A percentile compares a stretch with the other conserved stretches of the same genome.
phyloP scores from a whole-genome alignment of 768 basidiomycete species.

The Xanthoconium purpureum region DNA sequence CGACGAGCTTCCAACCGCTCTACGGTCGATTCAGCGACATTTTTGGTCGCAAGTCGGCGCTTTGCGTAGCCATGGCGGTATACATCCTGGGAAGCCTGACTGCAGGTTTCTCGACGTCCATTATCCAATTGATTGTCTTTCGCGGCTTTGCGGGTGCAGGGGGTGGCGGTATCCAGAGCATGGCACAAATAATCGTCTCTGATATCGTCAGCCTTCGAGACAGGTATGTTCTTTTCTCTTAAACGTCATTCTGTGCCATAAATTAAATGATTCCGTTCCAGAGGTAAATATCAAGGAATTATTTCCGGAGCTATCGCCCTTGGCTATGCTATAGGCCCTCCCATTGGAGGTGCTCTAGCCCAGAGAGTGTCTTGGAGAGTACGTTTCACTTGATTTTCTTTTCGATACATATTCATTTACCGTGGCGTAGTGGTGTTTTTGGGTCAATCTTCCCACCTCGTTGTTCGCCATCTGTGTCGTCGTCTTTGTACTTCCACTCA shows the following conservation, averaged over 20 bases:
- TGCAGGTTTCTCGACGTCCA: conserved; percentile 63
- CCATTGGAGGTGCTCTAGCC: conserved; percentile 63
- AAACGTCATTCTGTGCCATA: not conserved
- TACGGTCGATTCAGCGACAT: conserved; percentile 66
- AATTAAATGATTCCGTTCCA: conserved; percentile 16
- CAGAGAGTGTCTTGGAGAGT: conserved; percentile 64
- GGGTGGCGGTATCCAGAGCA: conserved; percentile 67
- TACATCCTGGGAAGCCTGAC: conserved; percentile 66
- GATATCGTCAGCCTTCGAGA: conserved; percentile 72
- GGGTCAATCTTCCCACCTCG: conserved; percentile 65
- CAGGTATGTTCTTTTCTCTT: conserved; percentile 36
- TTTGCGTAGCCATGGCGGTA: conserved; percentile 55
- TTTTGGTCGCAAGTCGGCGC: conserved; percentile 60
- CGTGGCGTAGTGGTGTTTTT: conserved; percentile 63
- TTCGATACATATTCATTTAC: not conserved
- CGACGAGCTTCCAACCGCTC: conserved; percentile 38
- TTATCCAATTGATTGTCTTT: conserved; percentile 66
- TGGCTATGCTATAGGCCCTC: conserved; percentile 64
- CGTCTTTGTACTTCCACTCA: conserved; percentile 63
- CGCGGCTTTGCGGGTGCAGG: conserved; percentile 68
- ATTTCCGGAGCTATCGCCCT: conserved; percentile 53
- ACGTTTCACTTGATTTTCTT: conserved; percentile 17
- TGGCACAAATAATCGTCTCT: conserved; percentile 68
- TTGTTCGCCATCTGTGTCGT: conserved; percentile 53
- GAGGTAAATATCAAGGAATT: conserved; percentile 78